phyloP scores from a whole-genome alignment of 108 stramenopile species.

The Cylindrotheca closterium region DNA sequence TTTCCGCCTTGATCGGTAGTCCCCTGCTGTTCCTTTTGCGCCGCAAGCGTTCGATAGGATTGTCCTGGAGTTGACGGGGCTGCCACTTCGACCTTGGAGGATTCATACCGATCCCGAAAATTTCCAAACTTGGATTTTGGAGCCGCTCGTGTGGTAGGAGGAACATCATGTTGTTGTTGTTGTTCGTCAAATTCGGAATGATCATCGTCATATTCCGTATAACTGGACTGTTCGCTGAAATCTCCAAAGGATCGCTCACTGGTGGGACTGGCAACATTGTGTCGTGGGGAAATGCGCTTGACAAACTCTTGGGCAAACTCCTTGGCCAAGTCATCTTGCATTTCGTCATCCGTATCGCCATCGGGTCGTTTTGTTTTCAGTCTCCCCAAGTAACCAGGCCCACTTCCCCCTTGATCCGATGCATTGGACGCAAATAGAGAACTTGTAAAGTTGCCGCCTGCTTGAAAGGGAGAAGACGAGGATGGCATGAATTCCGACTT shows the following conservation, averaged over 20 bases:
- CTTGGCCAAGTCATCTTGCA: slow-evolving; percentile 24
- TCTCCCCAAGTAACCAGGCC: background rate
- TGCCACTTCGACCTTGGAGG: background rate
- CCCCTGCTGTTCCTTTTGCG: background rate
- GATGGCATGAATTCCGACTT: slow-evolving; percentile 15
- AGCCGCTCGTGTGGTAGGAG: background rate
- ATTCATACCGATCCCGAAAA: background rate
- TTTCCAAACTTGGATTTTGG: background rate
- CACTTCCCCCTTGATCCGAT: slow-evolving; percentile 24
- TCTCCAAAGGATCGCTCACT: background rate
- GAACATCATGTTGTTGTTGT: slow-evolving; percentile 4
- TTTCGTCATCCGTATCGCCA: background rate
- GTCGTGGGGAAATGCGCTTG: slow-evolving; percentile 15
- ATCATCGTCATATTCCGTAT: background rate
- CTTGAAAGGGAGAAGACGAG: no score
- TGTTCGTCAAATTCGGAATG: background rate
- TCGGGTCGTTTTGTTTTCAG: slow-evolving; percentile 5
- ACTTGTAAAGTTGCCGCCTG: background rate
- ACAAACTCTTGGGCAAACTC: slow-evolving; percentile 36
- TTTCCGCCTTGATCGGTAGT: background rate
- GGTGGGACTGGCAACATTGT: background rate
- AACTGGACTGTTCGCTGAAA: background rate
- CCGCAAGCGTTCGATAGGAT: background rate
- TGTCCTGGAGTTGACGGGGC: background rate
- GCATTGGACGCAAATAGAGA: slow-evolving; percentile 10